Base-by-base conservation (phyloP, 2,329 filamentous ascomycete species). In the Trichoderma aggressivum region DNA sequence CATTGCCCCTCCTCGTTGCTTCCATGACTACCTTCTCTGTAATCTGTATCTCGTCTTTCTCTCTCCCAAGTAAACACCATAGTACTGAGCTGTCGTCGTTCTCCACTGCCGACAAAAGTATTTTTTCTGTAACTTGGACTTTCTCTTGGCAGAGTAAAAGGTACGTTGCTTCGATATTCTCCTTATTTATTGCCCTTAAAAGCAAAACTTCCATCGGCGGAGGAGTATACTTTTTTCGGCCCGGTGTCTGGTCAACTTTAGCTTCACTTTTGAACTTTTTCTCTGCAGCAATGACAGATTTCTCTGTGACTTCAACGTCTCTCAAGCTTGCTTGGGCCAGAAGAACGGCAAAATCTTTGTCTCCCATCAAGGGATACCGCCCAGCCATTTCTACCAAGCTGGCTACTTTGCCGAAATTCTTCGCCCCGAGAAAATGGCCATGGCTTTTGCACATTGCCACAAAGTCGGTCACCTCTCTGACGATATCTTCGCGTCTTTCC, bases 1-100 rank as follows among this genome's bases (percentile, higher is more conserved):
- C 55, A 26, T 39, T 50, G 39, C 26, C 50, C 28, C 50, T 69
- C 14, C 1, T n/a, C 14, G 66, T 21, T 7, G 66, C 66, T 12
- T 28, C 30, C 7, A 28, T 21, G 28, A 61, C 56, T 5, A 69
- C n/a, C 11, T 5, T 34, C 43, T 69, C 56, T 16, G 56, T 53
- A 8, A 69, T 69, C 11, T 3, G 66, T 24, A 69, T 36, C 36
- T 28, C 8, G 14, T 61, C 65, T 34, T 66, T 47, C 26, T 58
- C 56, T 69, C 66, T 60, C n/a, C 58, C 56, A n/a, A 69, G 43
- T n/a, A 69, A 8, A 30, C 53, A 61, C 58, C 56, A 59, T 7
- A 61, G 8, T 14, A 28, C 30, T 34, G 55, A 56, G 32, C 24
- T 32, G 36, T 59, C 55, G 7, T 32, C 16, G 14, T 24, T 60